Evolutionary conservation across 1,284 basidiomycete species (phyloP), one percentile per base, ranked within the genome.

Genomic region (Polyporus tsugae): DNA sequence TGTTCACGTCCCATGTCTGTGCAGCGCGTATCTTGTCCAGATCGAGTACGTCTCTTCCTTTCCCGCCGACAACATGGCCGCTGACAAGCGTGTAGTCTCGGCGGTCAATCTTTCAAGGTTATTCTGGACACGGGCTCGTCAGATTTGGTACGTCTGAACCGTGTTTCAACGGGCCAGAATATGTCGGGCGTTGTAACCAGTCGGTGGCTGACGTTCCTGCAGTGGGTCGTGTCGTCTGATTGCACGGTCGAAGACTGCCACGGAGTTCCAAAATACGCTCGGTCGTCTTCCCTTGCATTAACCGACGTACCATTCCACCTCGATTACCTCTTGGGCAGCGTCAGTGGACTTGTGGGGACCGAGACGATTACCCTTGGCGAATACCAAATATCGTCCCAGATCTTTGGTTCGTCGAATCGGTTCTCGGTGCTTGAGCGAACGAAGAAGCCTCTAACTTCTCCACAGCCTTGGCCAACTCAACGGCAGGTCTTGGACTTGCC

Each of bases 41-140:
- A 76, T 83, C 63, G 75, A 76, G 83, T 84, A 66, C 60, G 76
- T 74, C 35, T 59, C 63, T 60, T 70, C 64, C 57, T 46, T 55
- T 63, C 60, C 63, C 63, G 29, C 39, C 44, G 57, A 39, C 36
- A 66, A 60, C 44, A 42, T 57, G 39, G 61, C 55, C 57, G 41
- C 65, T 70, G 64, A 75, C 62, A 64, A 49, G 44, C 61, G 13
- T 70, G 36, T 68, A 83, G 84, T 66, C 74, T 85, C 68, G 84
- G 84, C 59, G 78, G 75, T 1, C 87, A 89, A 77, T 66, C 76
- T 41, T 86, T 90, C 75, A 80, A 82, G 68, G 83, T 89, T 60
- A 83, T 88, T 53, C 80, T 89, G 63, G 87, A 89, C 77, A 88
- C 87, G 35, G 87, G 87, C 35, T 88, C 87, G 22, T 82, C 86